Conservation (phyloP, 1,284 basidiomycete genomes). For the Quambalaria eucalypti region DNA sequence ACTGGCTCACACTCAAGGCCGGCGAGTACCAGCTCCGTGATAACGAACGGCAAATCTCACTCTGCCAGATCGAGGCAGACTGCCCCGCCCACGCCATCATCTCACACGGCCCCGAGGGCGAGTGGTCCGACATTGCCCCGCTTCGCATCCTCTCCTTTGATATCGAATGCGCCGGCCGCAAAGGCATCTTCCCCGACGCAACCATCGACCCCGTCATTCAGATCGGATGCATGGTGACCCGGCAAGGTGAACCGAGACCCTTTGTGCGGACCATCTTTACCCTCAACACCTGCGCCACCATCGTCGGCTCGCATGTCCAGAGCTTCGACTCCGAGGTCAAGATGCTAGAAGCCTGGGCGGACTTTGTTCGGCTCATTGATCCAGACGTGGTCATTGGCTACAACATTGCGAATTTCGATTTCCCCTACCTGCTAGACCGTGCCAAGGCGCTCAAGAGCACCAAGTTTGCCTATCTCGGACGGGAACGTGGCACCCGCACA, state of each 20-base stretch:
- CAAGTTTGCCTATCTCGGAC: constrained; percentile 41
- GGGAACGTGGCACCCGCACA: constrained; percentile 37
- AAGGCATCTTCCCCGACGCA: constrained; percentile 44
- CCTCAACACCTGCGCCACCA: constrained; percentile 42
- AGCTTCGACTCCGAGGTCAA: constrained; percentile 39
- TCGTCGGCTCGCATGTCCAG: constrained; percentile 43
- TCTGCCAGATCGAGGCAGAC: constrained; percentile 44
- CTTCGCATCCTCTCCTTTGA: constrained; percentile 45
- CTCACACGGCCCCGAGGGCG: constrained; percentile 39
- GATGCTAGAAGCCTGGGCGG: constrained; percentile 42
- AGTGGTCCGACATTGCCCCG: constrained; percentile 43
- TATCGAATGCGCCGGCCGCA: constrained; percentile 46
- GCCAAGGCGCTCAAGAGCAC: constrained; percentile 41
- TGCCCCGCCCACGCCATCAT: constrained; percentile 32
- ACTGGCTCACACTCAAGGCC: constrained; percentile 38
- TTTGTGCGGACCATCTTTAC: constrained; percentile 47
- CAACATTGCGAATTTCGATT: constrained; percentile 47
- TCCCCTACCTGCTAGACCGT: constrained; percentile 45
- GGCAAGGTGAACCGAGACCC: constrained; percentile 41
- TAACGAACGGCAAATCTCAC: constrained; percentile 24
- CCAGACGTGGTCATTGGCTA: constrained; percentile 46
- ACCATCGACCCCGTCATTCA: constrained; percentile 44
- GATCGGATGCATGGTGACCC: constrained; percentile 46
- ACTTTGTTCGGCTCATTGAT: constrained; percentile 42
- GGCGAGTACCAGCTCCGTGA: constrained; percentile 36